Percentiles rank a stretch among this genome's conserved stretches.
phyloP scores from a whole-genome alignment of 352 stramenopile species.

The Peronosclerospora sorghi region DNA sequence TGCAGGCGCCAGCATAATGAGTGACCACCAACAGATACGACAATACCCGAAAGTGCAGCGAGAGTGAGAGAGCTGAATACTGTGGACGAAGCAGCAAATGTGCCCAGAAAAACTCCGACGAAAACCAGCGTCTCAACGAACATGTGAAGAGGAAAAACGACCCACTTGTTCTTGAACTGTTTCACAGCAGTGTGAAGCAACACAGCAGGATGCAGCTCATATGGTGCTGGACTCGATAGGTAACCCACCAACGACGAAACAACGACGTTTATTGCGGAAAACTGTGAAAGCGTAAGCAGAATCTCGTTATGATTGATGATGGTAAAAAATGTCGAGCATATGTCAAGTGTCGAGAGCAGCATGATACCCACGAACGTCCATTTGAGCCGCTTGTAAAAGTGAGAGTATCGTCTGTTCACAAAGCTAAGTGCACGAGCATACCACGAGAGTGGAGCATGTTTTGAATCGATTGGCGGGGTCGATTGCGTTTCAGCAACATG shows the following conservation, averaged over 20 bases:
- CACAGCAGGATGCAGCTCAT: slow-evolving; percentile 47
- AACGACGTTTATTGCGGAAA: slow-evolving; percentile 61
- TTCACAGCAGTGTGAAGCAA: slow-evolving; percentile 37
- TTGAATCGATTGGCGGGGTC: background rate
- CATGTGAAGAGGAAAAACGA: slow-evolving; percentile 60
- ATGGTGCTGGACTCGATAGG: slow-evolving; percentile 48
- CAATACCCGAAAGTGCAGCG: slow-evolving; percentile 56
- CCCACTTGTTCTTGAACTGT: slow-evolving; percentile 67
- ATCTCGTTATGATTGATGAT: slow-evolving; percentile 33
- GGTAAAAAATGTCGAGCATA: slow-evolving; percentile 48
- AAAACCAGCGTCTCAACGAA: slow-evolving; percentile 68
- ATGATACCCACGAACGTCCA: slow-evolving; percentile 74
- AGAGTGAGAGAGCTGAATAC: slow-evolving; percentile 68
- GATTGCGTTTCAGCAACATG: background rate
- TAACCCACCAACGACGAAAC: slow-evolving; percentile 53
- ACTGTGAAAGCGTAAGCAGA: slow-evolving; percentile 53
- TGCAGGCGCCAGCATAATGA: slow-evolving; percentile 53
- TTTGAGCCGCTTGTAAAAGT: slow-evolving; percentile 62
- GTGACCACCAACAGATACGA: slow-evolving; percentile 63
- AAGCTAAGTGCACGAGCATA: slow-evolving; percentile 11
- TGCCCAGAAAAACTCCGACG: slow-evolving; percentile 61
- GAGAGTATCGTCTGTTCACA: slow-evolving; percentile 27
- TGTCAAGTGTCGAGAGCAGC: slow-evolving; percentile 49
- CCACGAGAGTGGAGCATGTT: slow-evolving; percentile 6
- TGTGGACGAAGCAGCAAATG: slow-evolving; percentile 57